phyloP scores from a whole-genome alignment of 805 yeast species.

The Naumovozyma dairenensis region DNA sequence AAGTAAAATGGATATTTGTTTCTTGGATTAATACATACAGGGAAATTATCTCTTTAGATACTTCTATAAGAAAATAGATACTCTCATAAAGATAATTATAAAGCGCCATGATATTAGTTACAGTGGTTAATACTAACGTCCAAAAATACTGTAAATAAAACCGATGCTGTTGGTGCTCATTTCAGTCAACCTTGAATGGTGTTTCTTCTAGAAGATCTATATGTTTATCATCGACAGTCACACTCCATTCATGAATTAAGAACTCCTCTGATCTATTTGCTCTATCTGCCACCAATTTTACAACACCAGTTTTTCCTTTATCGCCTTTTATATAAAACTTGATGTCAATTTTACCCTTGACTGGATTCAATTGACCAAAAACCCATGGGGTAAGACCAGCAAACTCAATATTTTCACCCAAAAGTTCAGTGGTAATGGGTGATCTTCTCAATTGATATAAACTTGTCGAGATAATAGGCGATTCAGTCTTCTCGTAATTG shows the following conservation, averaged over 20 bases:
- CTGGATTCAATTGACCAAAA: constrained; percentile 73
- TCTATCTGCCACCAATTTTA: constrained; percentile 62
- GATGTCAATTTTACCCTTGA: constrained; percentile 71
- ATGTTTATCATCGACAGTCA: constrained; percentile 39
- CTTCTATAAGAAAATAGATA: no score
- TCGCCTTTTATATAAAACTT: constrained; percentile 62
- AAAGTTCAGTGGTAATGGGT: constrained; percentile 42
- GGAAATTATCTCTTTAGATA: no score
- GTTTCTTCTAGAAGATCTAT: constrained; percentile 44
- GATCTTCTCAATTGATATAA: constrained; percentile 79
- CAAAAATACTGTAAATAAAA: no score
- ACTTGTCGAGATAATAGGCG: constrained; percentile 82
- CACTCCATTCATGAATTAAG: constrained; percentile 52
- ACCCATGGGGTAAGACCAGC: constrained; percentile 76
- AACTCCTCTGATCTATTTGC: constrained; percentile 48
- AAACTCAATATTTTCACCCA: constrained; percentile 73
- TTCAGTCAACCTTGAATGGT: background rate
- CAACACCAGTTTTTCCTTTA: constrained; percentile 41
- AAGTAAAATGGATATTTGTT: no score
- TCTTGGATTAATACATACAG: no score
- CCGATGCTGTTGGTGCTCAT: no score
- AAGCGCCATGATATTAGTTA: no score
- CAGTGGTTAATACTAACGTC: no score
- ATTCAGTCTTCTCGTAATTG: constrained; percentile 86
- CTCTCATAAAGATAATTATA: no score